Evolutionary conservation across 495 filamentous ascomycete species (phyloP), one percentile per base, ranked within the genome.

Genomic region (Haplographium delicatum): DNA sequence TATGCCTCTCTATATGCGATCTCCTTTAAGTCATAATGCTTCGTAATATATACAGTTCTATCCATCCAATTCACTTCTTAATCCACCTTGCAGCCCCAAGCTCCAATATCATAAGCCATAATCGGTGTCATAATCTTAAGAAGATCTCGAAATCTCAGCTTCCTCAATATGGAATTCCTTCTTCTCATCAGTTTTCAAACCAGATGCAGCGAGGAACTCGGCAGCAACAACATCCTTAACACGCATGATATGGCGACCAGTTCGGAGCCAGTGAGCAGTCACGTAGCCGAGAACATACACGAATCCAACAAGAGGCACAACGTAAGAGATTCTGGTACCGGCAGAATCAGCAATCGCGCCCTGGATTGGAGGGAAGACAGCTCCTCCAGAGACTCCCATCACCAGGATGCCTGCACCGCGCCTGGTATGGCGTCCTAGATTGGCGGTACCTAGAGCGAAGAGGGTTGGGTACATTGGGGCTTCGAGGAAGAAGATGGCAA

Each of bases 381-480:
- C 81, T 23, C 83, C 83, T 37, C 83, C 83, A 35, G 69, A 78
- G 38, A 87, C 77, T 30, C 75, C 76, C 7, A 81, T 77, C 7
- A 87, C 77, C 30, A 86, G 64, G 66, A 80, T 75, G 11, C 75
- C 78, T 1, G 75, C 76, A 43, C 83, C 83, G 39, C 75, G 73
- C 68, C 86, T 85, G 30, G 82, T 85, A 67, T 87, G 83, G 20
- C 78, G 73, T 11, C 84, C 84, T 0, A 89, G 74, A 8, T 83
- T 83, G 34, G 80, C 75, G 54, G 86, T 77, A 20, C 78, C 74
- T 24, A 87, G 72, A 4, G 81, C 76, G 61, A 86, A 80, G 61
- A 86, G 84, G 35, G 80, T 86, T 9, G 84, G 78, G 73, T 86
- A 87, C 66, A 81, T 81, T 63, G 71, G 73, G 18, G 76, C 78